phyloP scores from a whole-genome alignment of 1,284 basidiomycete species.

The Abortiporus biennis region DNA sequence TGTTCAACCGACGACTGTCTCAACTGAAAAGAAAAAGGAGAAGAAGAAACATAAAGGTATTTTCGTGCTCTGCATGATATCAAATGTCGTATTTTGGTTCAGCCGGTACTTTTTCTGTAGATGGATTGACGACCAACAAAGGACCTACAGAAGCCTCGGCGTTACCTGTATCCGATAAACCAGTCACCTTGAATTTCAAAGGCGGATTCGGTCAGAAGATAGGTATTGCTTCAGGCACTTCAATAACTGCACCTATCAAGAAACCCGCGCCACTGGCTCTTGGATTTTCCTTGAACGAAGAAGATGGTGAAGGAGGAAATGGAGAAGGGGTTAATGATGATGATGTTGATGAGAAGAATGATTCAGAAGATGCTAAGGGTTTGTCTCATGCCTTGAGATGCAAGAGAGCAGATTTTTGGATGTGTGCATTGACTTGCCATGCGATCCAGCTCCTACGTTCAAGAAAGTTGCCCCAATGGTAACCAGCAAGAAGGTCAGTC shows the following conservation, averaged over 20 bases:
- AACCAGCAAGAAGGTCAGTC: conserved; percentile 79
- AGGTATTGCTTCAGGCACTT: conserved; percentile 13
- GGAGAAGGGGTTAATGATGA: conserved; percentile 29
- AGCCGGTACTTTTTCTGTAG: too few relatives aligned
- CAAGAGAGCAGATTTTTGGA: conserved; percentile 15
- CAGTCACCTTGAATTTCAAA: conserved; percentile 69
- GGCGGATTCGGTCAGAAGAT: conserved; percentile 37
- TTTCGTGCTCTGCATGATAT: neutral
- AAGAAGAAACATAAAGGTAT: conserved; percentile 57
- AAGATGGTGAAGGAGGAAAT: conserved; percentile 5
- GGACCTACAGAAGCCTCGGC: conserved; percentile 46
- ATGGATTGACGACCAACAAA: conserved; percentile 1
- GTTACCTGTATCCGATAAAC: conserved; percentile 70
- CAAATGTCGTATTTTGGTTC: neutral
- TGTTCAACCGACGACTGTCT: conserved; percentile 29
- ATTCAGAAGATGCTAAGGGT: conserved; percentile 53
- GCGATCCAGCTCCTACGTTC: conserved; percentile 43
- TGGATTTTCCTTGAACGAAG: conserved; percentile 48
- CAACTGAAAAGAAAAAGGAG: conserved; percentile 58
- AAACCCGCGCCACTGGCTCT: conserved; percentile 34
- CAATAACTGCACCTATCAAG: conserved; percentile 13
- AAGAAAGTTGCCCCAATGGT: conserved; percentile 82
- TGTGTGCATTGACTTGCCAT: conserved; percentile 21
- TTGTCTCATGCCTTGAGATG: conserved; percentile 20
- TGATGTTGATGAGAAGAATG: conserved; percentile 31